These are phyloP conservation scores for Fusarium pseudocircinatum DNA, from an alignment of 2,329 filamentous ascomycete species.

Conservation along the genomic window DNA sequence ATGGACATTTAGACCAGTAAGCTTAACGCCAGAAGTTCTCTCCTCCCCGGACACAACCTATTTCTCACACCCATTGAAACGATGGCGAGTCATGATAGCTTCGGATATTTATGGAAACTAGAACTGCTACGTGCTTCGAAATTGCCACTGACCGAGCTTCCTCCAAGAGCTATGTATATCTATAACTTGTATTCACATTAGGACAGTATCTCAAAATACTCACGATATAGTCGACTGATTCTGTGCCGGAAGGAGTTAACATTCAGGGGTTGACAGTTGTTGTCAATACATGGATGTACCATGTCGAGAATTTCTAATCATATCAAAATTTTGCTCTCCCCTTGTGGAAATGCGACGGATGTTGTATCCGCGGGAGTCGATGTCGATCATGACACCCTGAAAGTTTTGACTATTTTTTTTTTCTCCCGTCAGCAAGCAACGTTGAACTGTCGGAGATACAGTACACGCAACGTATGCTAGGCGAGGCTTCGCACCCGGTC, in stretches of 20 bases:
- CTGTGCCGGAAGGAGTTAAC: background rate
- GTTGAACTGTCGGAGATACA: background rate
- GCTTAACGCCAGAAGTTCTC: background rate
- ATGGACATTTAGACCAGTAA: background rate
- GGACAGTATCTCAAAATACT: background rate
- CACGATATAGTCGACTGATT: background rate
- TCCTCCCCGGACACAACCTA: background rate
- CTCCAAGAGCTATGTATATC: background rate
- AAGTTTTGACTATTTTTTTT: background rate
- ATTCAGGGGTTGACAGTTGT: background rate
- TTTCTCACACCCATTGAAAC: background rate
- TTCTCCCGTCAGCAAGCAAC: background rate
- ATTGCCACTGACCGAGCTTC: background rate
- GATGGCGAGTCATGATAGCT: background rate
- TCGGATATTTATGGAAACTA: background rate
- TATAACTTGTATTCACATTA: background rate
- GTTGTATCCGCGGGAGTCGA: slow-evolving; percentile 3
- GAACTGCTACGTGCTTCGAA: background rate
- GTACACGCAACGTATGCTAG: background rate
- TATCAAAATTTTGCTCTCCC: slow-evolving; percentile 7
- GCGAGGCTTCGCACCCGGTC: slow-evolving; percentile 13
- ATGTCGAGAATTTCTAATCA: slow-evolving; percentile 1
- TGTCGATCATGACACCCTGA: slow-evolving; percentile 13
- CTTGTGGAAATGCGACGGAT: slow-evolving; percentile 3
- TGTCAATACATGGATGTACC: background rate